Base-by-base conservation (phyloP, 2,329 filamentous ascomycete genomes). In the Chrysoporthe austroafricana region DNA sequence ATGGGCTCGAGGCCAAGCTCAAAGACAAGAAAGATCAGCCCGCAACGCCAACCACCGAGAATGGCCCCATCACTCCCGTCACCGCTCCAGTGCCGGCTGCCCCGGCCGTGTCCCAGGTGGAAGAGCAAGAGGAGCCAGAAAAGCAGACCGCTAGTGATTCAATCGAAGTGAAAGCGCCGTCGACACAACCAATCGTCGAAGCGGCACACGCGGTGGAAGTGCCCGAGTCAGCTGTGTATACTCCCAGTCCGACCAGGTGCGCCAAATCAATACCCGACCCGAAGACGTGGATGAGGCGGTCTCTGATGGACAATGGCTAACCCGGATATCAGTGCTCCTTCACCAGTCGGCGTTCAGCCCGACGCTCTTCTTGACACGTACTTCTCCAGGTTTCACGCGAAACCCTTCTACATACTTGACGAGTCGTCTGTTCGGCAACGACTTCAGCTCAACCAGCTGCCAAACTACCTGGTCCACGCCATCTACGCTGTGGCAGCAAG, bases 371-470 rank as follows among this genome's bases (percentile, higher is more conserved):
- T 96, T 42, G 90, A 96, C 73, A 90, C 90, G 6, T 97, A 94
- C 77, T 96, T 97, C 76, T 81, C 84, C 32, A 87, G 91, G 62
- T 88, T 94, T 50, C 93, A 97, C 76, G 91, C 90, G 62, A 95
- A 94, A 74, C 92, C 93, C 1, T 96, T 91, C 72, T 88, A 92
- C 74, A 90, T 96, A 63, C 82, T 97, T 3, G 92, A 96, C 74
- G 93, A 97, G 77, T 83, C 89, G 0, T 88, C 86, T 0, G 89
- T 91, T 11, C 85, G 93, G 66, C 91, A 94, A 77, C 85, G 89
- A 34, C 80, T 93, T 70, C 90, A 92, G 72, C 79, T 89, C 11
- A 89, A 89, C 61, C 90, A 92, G 73, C 79, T 95, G 4, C 85
- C 87, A 3, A 73, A 74, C 34, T 86, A 84, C 71, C 78, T 89